Percentiles rank a stretch among this genome's conserved stretches.
Evolutionary conservation across 1,139 yeast genomes (phyloP).

Genomic region (Pneumocystis murina): DNA sequence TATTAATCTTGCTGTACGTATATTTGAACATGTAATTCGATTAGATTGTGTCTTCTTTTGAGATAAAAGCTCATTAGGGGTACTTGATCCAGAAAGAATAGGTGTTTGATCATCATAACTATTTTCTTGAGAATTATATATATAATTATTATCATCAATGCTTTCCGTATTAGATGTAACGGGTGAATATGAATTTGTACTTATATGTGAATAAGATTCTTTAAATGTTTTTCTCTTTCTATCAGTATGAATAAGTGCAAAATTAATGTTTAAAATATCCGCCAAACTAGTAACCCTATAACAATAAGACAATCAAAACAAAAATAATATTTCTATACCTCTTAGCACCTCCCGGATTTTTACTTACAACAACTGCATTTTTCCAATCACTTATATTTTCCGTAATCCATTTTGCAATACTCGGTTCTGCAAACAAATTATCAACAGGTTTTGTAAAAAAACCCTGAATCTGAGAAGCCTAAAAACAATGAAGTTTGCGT

Average conservation of each 20-base stretch:
- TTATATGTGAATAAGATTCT: neutral
- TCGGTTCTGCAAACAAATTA: slow-evolving; percentile 89
- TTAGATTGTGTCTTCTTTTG: neutral
- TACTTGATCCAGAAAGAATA: neutral
- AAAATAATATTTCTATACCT: slow-evolving; percentile 24
- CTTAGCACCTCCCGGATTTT: slow-evolving; percentile 97
- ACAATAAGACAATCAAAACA: neutral
- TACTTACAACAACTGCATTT: slow-evolving; percentile 80
- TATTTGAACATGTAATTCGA: slow-evolving; percentile 24
- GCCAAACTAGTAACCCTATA: slow-evolving; percentile 75
- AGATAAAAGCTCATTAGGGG: neutral
- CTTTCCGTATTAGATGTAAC: neutral
- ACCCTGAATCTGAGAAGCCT: slow-evolving; percentile 97
- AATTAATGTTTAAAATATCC: slow-evolving; percentile 83
- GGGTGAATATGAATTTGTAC: slow-evolving; percentile 43
- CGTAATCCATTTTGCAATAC: slow-evolving; percentile 90
- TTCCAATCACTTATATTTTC: slow-evolving; percentile 73
- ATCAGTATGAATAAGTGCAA: slow-evolving; percentile 98
- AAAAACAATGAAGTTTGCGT: neutral
- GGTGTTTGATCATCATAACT: neutral
- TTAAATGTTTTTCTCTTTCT: slow-evolving; percentile 53
- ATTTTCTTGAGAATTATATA: neutral
- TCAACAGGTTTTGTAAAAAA: slow-evolving; percentile 95
- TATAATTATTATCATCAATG: neutral
- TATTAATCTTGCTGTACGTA: slow-evolving; percentile 90